Base-by-base conservation (phyloP, 2,329 filamentous ascomycete species). In the Phyllosticta citrichinensis region DNA sequence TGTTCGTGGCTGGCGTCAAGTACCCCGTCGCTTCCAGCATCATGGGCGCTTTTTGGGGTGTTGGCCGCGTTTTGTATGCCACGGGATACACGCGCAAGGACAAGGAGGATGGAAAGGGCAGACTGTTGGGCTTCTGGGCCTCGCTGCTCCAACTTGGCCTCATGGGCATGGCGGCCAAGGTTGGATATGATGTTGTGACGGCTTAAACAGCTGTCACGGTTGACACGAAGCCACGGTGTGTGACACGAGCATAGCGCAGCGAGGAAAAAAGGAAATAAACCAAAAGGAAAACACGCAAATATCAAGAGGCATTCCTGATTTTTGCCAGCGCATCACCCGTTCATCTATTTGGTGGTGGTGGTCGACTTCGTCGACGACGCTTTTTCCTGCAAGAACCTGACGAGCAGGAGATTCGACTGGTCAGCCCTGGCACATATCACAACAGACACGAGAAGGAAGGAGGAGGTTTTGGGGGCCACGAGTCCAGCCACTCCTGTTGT, bases 1-100 rank as follows among this genome's bases (percentile, higher is more conserved):
- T 82, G 67, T 72, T 85, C 19, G 75, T 85, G 59, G 76, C 79
- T 0, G 83, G 83, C 2, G 65, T 85, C 59, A 74, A 74, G 63
- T 83, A 79, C 69, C 83, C 83, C 0, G 67, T 75, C 27, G 70
- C 76, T 3, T 73, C 78, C 2, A 72, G 79, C 0, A 71, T 70
- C 3, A 63, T 83, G 55, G 80, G 81, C 9, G 70, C 70, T 0
- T 68, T 70, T 2, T 86, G 83, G 83, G 73, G 78, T 9, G 68
- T 81, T 8, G 77, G 75, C 63, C 73, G 83, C 33, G 66, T 76
- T 0, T 58, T 83, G 20, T 86, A 80, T 66, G 75, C 74, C 24
- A 33, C 73, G 6, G 78, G 78, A 52, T 80, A 80, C 67, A 78
- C 77, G 20, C 70, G 69, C 62, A 66, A 64, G 33, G 65, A 69